These are phyloP conservation scores for Camelina hispida DNA, from an alignment of 345 rosid genomes.

Conservation along the genomic window DNA sequence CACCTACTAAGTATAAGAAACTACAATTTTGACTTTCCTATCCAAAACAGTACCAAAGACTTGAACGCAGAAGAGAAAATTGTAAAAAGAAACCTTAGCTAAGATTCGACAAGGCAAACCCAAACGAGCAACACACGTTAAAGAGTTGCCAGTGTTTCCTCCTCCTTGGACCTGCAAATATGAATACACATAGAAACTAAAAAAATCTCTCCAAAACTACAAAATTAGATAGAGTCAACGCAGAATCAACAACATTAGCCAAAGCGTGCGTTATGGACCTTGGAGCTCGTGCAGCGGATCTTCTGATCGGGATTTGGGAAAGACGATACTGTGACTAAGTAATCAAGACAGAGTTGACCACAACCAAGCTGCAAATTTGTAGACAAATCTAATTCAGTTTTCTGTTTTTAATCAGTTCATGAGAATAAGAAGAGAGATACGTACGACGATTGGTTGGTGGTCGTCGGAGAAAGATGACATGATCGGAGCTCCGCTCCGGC, in stretches of 20 bases:
- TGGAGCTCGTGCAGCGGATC: slow-evolving; percentile 70
- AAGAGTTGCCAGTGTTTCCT: slow-evolving; percentile 69
- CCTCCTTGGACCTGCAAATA: slow-evolving; percentile 70
- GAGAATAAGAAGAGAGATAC: slow-evolving; percentile 26
- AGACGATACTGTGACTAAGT: slow-evolving; percentile 76
- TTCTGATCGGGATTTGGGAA: slow-evolving; percentile 86
- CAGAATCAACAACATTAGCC: background rate
- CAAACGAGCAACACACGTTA: slow-evolving; percentile 65
- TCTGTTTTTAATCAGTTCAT: background rate
- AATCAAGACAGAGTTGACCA: slow-evolving; percentile 67
- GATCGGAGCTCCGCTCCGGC: slow-evolving; percentile 24
- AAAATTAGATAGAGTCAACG: slow-evolving; percentile 27
- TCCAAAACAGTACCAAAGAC: slow-evolving; percentile 1
- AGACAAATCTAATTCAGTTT: slow-evolving; percentile 6
- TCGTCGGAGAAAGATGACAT: slow-evolving; percentile 56
- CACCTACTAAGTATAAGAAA: no score
- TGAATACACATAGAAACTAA: background rate
- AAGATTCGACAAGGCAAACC: slow-evolving; percentile 63
- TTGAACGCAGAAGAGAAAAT: background rate
- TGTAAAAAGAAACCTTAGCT: slow-evolving; percentile 51
- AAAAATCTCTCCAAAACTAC: background rate
- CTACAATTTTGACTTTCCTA: no score
- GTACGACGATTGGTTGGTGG: slow-evolving; percentile 37
- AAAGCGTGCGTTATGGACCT: slow-evolving; percentile 43
- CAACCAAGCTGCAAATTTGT: slow-evolving; percentile 63